phyloP scores from a whole-genome alignment of 176 grass and related monocot species.

The Ananas comosus region DNA sequence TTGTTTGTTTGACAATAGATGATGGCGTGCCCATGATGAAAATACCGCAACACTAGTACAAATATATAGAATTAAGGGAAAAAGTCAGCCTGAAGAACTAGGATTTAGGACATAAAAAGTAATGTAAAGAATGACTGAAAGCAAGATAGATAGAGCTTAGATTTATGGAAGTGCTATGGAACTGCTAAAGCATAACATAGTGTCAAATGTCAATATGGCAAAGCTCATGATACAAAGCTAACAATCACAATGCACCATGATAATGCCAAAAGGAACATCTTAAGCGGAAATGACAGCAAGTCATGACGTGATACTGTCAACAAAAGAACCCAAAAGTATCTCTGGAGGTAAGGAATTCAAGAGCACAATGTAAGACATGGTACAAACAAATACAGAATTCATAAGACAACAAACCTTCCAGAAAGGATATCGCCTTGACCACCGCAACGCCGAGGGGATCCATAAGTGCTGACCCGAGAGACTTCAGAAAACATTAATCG shows the following conservation, averaged over 20 bases:
- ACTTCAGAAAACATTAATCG: slow-evolving; percentile 32
- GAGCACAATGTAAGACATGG: no score
- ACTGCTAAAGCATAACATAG: no score
- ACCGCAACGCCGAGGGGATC: slow-evolving; percentile 87
- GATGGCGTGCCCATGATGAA: slow-evolving; percentile 48
- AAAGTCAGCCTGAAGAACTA: slow-evolving; percentile 2
- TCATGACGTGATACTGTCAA: no score
- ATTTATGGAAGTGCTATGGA: no score
- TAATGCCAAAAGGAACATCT: neutral
- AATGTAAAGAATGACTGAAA: neutral
- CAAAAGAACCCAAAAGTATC: no score
- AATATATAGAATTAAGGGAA: slow-evolving; percentile 7
- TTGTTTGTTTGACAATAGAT: slow-evolving; percentile 37
- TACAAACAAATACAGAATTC: no score
- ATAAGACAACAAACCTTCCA: slow-evolving; percentile 56
- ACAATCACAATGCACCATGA: neutral
- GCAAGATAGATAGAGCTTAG: no score
- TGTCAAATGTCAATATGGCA: no score
- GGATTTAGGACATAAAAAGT: neutral
- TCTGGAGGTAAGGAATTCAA: no score
- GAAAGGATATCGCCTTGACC: slow-evolving; percentile 96
- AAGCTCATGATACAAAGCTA: neutral
- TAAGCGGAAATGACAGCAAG: neutral
- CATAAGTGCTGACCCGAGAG: slow-evolving; percentile 68
- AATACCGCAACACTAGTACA: slow-evolving; percentile 73